A percentile compares a stretch with the other conserved stretches of the same genome.
These are phyloP conservation scores for Pterulicium gracile DNA, from an alignment of 1,284 basidiomycete species.

Conservation along the genomic window DNA sequence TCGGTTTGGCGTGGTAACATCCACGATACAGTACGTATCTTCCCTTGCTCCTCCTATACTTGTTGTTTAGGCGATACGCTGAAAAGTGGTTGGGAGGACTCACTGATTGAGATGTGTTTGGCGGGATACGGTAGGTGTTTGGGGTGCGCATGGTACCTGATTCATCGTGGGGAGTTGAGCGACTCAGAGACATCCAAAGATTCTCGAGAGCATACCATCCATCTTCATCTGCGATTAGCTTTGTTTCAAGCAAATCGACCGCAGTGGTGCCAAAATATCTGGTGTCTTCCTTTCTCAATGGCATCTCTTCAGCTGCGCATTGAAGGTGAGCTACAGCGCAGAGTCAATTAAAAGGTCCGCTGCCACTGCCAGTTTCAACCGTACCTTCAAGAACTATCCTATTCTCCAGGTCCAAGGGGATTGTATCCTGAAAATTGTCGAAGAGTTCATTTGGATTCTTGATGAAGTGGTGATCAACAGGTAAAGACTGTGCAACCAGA, in stretches of 20 bases:
- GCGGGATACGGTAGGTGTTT: slow-evolving; percentile 73
- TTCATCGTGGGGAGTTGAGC: slow-evolving; percentile 1
- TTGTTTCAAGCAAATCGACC: slow-evolving; percentile 43
- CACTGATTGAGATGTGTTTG: slow-evolving; percentile 64
- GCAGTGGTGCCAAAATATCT: slow-evolving; percentile 64
- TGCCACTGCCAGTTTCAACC: not conserved
- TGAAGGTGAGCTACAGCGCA: slow-evolving; percentile 57
- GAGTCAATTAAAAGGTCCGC: not conserved
- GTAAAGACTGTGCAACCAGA: slow-evolving; percentile 61
- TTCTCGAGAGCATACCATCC: slow-evolving; percentile 54
- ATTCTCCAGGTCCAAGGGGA: slow-evolving; percentile 68
- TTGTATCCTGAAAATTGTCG: slow-evolving; percentile 47
- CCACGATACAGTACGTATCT: slow-evolving; percentile 70
- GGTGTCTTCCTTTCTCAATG: slow-evolving; percentile 56
- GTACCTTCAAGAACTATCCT: slow-evolving; percentile 62
- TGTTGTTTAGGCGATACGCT: too few relatives aligned
- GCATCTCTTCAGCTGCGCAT: slow-evolving; percentile 85
- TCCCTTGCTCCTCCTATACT: slow-evolving; percentile 63
- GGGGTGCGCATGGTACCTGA: slow-evolving; percentile 72
- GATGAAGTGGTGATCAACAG: slow-evolving; percentile 75
- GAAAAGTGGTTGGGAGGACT: too few relatives aligned
- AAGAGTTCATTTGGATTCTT: slow-evolving; percentile 65
- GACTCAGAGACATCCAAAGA: not conserved
- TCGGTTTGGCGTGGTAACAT: slow-evolving; percentile 38
- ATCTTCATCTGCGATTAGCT: slow-evolving; percentile 50